phyloP scores from a whole-genome alignment of 768 basidiomycete genomes.

The Daedaleopsis sinensis region DNA sequence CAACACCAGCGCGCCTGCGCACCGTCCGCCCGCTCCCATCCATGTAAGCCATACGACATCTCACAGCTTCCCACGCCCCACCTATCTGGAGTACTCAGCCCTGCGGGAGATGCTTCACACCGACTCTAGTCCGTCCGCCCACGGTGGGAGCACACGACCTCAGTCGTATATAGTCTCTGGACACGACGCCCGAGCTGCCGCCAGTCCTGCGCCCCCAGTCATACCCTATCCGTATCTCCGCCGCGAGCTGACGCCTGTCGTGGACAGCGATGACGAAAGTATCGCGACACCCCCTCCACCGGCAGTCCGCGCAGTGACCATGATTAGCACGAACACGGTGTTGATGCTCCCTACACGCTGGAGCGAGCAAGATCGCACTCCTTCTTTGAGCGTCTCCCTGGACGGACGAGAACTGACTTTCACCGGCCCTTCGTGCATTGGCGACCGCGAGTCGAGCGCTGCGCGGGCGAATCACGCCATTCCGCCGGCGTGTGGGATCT shows the following conservation, averaged over 20 bases:
- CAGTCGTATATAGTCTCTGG: slow-evolving; percentile 1
- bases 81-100: slow-evolving; percentile 78
- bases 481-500: slow-evolving; percentile 86
- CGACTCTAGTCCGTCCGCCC: slow-evolving; percentile 40
- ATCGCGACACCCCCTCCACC: slow-evolving; percentile 41
- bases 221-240: slow-evolving; percentile 31
- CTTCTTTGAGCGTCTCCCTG: slow-evolving; percentile 58
- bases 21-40: slow-evolving; percentile 7
- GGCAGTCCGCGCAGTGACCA: slow-evolving; percentile 14
- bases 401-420: slow-evolving; percentile 79
- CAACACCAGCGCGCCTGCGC: slow-evolving; percentile 14
- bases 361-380: slow-evolving; percentile 69
- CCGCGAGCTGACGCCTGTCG: slow-evolving; percentile 28
- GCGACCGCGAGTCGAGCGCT: slow-evolving; percentile 78
- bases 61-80: slow-evolving; percentile 61
- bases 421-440: slow-evolving; percentile 54
- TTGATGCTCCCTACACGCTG: slow-evolving; percentile 76
- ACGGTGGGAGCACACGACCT: slow-evolving; percentile 28
- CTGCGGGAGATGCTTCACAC: slow-evolving; percentile 71
- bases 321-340: slow-evolving; percentile 30
- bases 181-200: slow-evolving; percentile 16
- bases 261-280: slow-evolving; percentile 73
- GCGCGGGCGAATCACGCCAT: slow-evolving; percentile 77
- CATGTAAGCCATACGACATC: slow-evolving; percentile 18
- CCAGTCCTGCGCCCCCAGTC: slow-evolving; percentile 17